Evolutionary conservation across 139 green algal genomes (phyloP).

Genomic region (Chlamydomonas sp.): DNA sequence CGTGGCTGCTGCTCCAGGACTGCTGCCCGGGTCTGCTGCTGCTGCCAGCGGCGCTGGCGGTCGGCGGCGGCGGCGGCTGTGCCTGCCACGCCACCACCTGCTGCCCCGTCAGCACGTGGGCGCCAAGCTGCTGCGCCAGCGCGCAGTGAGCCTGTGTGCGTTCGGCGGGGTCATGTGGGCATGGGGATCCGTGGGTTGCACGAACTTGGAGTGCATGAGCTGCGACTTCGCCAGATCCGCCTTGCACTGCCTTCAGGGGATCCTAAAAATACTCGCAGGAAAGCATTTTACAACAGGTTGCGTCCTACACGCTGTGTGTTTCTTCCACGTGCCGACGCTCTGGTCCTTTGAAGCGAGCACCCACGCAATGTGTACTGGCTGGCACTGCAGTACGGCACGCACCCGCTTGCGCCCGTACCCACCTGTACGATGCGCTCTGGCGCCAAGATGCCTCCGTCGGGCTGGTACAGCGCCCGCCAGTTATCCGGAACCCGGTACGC

Average conservation of each 20-base stretch:
- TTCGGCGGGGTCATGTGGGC: not conserved
- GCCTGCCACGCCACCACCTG: constrained; percentile 9
- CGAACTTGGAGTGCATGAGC: no score
- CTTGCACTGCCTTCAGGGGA: no score
- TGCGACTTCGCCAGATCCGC: no score
- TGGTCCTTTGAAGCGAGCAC: no score
- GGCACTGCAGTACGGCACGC: not conserved
- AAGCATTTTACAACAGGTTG: no score
- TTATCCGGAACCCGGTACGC: constrained; percentile 3
- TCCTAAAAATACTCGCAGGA: no score
- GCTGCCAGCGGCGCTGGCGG: not conserved
- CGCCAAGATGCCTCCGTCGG: constrained; percentile 70
- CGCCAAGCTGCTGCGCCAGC: constrained; percentile 21
- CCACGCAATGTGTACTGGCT: constrained; percentile 4
- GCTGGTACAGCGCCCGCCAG: constrained; percentile 63
- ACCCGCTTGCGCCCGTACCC: constrained; percentile 24
- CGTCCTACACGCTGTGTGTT: no score
- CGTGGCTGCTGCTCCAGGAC: no score
- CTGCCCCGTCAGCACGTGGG: not conserved
- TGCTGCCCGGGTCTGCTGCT: no score
- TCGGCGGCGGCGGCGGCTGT: not conserved
- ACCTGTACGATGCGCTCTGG: constrained; percentile 74
- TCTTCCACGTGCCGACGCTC: no score
- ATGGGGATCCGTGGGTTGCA: not conserved
- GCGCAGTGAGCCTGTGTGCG: not conserved